These are phyloP conservation scores for Pseudogymnoascus sp. DNA, from an alignment of 2,329 filamentous ascomycete species.

Conservation along the genomic window DNA sequence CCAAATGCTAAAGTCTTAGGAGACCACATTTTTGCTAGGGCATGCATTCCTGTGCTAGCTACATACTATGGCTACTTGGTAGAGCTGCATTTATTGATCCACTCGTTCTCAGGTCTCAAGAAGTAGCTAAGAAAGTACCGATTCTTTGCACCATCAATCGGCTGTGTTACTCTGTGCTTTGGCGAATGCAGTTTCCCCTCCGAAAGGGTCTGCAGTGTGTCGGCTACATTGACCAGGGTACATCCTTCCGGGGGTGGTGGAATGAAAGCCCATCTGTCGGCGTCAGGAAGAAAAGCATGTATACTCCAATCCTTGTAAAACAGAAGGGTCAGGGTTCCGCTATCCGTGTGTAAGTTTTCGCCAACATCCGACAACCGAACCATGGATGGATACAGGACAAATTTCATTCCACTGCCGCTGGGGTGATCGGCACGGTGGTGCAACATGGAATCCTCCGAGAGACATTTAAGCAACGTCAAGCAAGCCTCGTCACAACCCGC, in stretches of 20 bases:
- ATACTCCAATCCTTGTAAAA: slow-evolving; percentile 20
- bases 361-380: slow-evolving; percentile 13
- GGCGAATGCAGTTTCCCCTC: slow-evolving; percentile 21
- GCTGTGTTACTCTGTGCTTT: slow-evolving; percentile 23
- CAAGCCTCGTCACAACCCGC: slow-evolving; percentile 17
- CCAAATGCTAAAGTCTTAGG: background rate
- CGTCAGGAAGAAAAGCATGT: slow-evolving; percentile 8
- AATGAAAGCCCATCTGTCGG: slow-evolving; percentile 14
- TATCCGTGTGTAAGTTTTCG: slow-evolving; percentile 21
- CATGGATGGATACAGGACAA: slow-evolving; percentile 19
- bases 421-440: slow-evolving; percentile 18
- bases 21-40: background rate
- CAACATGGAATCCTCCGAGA: slow-evolving; percentile 14
- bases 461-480: slow-evolving; percentile 9
- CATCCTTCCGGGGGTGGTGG: slow-evolving; percentile 15
- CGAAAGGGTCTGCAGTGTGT: slow-evolving; percentile 21
- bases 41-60: background rate
- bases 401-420: slow-evolving; percentile 21
- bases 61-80: slow-evolving; percentile 7
- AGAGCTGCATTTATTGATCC: slow-evolving; percentile 16
- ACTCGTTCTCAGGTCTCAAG: slow-evolving; percentile 20
- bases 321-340: slow-evolving; percentile 22
- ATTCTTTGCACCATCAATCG: slow-evolving; percentile 19
- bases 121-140: slow-evolving; percentile 24
- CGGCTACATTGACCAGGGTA: slow-evolving; percentile 23